Base-by-base conservation (phyloP, 306 rosid genomes). In the Glycine tomentella region DNA sequence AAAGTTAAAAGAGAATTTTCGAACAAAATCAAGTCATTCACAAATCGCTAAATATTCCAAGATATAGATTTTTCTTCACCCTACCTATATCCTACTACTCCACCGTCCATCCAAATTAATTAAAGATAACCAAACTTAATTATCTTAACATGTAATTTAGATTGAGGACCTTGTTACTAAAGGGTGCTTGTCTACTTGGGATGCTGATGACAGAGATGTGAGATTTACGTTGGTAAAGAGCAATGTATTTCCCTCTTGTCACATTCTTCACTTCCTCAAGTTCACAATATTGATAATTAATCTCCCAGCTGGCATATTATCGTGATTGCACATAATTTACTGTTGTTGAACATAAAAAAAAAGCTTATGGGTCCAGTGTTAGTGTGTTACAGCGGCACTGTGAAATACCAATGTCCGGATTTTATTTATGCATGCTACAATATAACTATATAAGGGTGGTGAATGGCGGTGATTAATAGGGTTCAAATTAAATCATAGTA, bases 51-150 rank as follows among this genome's bases (percentile, higher is more conserved):
- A 20, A 84, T 73, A 88, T 89, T 71, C 91, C 93, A 69, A 87
- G 86, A 49, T 85, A 87, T 8, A 86, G 87, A 58, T 42, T 11
- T 58, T 75, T 58, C 15, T 61, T 61, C 42, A 86, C 93, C 79
- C 88, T 82, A 25, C 91, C 13, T 38, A 36, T 33, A 86, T 89
- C 81, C 89, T 79, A 75, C 87, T 85, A 83, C 88, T 87, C 95
- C 91, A 87, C 80, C 93, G 67, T 25, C 67, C 67, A 80, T 69
- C 93, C 89, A 83, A 88, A 11, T 74, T 20, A 20, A 20, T 20
- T 25, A 72, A 62, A 73, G 42, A 11, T 77, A 77, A 74, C 49
- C 46, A 7, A 75, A 1, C 64, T 74, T 63, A 65, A 76, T 64
- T 7, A 71, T 3, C 56, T 69, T 42, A 66, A 80, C 62, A 62